Evolutionary conservation across 345 rosid species (phyloP).

Genomic region (Ailanthus altissimus): DNA sequence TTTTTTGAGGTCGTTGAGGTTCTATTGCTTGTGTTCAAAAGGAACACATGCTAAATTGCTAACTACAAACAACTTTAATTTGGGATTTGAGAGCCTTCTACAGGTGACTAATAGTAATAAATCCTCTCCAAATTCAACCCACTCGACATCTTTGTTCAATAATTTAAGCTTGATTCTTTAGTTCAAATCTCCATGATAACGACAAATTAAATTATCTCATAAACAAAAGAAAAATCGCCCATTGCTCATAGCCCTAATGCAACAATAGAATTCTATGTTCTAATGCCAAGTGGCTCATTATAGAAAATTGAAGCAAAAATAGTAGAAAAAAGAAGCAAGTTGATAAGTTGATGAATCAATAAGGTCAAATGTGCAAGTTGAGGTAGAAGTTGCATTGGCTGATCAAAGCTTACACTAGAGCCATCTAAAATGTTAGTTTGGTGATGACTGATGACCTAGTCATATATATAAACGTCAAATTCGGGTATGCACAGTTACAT

Average conservation of each 20-base stretch:
- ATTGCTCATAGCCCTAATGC: neutral
- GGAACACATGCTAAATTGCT: too few species aligned
- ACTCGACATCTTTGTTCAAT: neutral
- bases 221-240: neutral
- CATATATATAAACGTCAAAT: neutral
- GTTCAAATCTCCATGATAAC: too few species aligned
- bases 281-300: neutral
- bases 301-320: neutral
- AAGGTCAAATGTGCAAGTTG: neutral
- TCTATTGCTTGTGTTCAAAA: too few species aligned
- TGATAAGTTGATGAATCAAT: neutral
- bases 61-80: too few species aligned
- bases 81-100: neutral
- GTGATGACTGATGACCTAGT: neutral
- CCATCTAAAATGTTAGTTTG: neutral
- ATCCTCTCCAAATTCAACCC: neutral
- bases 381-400: constrained; percentile 5
- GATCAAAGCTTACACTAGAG: neutral
- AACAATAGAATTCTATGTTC: neutral
- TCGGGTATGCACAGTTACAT: neutral
- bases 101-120: neutral
- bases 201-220: too few species aligned
- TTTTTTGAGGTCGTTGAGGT: too few species aligned
- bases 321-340: neutral
- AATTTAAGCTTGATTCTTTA: neutral